Conservation (phyloP, 2,329 filamentous ascomycete genomes). For the Ophiostoma piceae region DNA sequence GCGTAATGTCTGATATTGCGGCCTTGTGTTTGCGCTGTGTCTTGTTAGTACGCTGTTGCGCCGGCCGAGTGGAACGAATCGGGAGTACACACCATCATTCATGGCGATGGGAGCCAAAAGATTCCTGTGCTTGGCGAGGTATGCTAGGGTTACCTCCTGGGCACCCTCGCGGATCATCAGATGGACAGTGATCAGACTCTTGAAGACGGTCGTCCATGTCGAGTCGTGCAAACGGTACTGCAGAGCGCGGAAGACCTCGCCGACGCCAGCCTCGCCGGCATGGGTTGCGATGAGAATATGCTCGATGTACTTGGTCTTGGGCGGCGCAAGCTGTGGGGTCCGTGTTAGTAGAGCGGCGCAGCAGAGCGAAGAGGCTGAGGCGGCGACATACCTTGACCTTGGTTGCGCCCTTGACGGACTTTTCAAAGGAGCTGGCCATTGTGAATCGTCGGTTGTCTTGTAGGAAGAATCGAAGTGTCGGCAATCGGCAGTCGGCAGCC, state of each 20-base stretch:
- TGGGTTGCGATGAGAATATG: slow-evolving; percentile 94
- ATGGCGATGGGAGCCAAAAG: slow-evolving; percentile 84
- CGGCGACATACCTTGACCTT: slow-evolving; percentile 79
- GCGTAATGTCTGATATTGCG: slow-evolving; percentile 91
- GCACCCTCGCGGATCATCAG: slow-evolving; percentile 96
- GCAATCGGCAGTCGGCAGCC: not conserved
- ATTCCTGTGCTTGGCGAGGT: slow-evolving; percentile 74
- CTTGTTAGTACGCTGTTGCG: not conserved
- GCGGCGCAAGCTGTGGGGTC: slow-evolving; percentile 69
- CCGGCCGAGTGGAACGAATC: not conserved
- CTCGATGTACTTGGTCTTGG: slow-evolving; percentile 99
- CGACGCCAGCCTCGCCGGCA: slow-evolving; percentile 88
- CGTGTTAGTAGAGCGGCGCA: not conserved
- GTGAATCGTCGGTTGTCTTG: not conserved
- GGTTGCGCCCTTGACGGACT: slow-evolving; percentile 96
- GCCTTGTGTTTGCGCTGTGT: slow-evolving; percentile 82
- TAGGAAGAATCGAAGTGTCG: not conserved
- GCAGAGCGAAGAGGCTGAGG: not conserved
- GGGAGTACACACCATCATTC: slow-evolving; percentile 66
- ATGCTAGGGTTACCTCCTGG: slow-evolving; percentile 79
- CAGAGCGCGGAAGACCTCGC: slow-evolving; percentile 88
- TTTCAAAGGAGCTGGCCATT: slow-evolving; percentile 91
- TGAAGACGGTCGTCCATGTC: slow-evolving; percentile 99
- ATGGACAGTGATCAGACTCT: slow-evolving; percentile 90
- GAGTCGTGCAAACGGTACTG: slow-evolving; percentile 86